Evolutionary conservation across 75 land plant species (phyloP), one percentile per base, ranked within the genome.

Genomic region (Sequoia sempervirens): DNA sequence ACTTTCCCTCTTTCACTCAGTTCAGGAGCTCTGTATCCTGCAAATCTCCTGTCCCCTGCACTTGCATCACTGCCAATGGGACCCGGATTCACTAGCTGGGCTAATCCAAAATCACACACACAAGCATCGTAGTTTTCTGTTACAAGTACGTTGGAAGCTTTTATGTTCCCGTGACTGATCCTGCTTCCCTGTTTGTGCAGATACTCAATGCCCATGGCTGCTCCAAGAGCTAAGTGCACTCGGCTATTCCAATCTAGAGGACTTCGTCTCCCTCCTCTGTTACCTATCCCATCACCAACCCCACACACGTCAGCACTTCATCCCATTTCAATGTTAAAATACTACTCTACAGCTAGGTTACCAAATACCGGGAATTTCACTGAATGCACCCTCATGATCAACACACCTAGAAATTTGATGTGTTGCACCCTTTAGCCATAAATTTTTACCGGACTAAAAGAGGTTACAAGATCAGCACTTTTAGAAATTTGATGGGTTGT

Each of bases 11-110:
- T 84, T n/a, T 93, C 95, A 1, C 89, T 94, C 52, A 96, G 93
- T 85, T 96, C 96, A 28, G 96, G 98, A 1, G 98, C 96, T 18
- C 95, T 87, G 84, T 96, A 96, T 50, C 98, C 96, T 1, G 90
- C 88, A 8, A 87, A 86, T 26, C 90, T 76, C 40, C 87, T 84
- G 9, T 8, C 18, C 70, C n/a, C n/a, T 66, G 30, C 30, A 5
- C 5, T 17, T 15, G 61, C 6, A 40, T 94, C 88, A 46, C 50
- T 46, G 11, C 20, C 64, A 20, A 18, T 61, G 15, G 92, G 66
- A 61, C 89, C 52, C 3, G 88, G 50, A 1, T 85, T 87, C 2
- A 86, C 88, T 3, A 96, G 86, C 72, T 85, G 85, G 43, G 88
- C 88, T 1, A 93, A 84, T 36, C 96, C 96, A 56, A 84, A 89